Conservation (phyloP, 2,329 filamentous ascomycete genomes). For the Fusarium annulatum region DNA sequence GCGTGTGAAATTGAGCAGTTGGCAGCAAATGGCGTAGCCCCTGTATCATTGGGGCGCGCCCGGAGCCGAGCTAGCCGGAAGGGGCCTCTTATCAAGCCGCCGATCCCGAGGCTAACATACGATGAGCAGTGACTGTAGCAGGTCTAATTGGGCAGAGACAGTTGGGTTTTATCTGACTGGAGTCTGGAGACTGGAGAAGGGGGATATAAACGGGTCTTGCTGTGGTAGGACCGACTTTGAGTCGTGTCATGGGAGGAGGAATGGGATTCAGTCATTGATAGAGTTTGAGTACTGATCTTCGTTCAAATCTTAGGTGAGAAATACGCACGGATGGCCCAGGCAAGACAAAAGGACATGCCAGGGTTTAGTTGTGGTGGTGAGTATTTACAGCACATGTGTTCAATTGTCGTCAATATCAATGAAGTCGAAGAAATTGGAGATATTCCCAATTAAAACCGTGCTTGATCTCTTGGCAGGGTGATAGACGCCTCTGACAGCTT, state of each 20-base stretch:
- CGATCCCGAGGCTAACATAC: slow-evolving; percentile 14
- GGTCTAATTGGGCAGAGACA: slow-evolving; percentile 5
- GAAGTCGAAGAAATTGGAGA: neutral
- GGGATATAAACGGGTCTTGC: neutral
- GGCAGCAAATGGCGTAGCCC: slow-evolving; percentile 6
- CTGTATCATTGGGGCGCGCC: slow-evolving; percentile 1
- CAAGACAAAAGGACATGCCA: neutral
- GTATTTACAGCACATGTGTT: rapidly evolving
- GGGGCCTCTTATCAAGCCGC: slow-evolving; percentile 21
- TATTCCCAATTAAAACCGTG: slow-evolving; percentile 19
- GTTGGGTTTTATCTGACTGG: slow-evolving; percentile 4
- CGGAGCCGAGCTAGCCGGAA: slow-evolving; percentile 24
- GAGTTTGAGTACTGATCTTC: neutral
- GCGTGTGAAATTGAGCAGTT: neutral
- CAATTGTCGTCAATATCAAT: neutral
- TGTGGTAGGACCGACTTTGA: neutral
- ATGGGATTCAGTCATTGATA: slow-evolving; percentile 14
- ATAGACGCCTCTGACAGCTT: slow-evolving; percentile 13
- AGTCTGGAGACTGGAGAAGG: neutral
- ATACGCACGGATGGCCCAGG: neutral
- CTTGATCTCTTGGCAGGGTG: slow-evolving; percentile 21
- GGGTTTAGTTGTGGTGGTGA: neutral
- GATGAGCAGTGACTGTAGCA: neutral
- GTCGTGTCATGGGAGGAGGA: neutral
- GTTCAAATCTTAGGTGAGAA: neutral